A percentile compares a stretch with the other conserved stretches of the same genome.
Conservation (phyloP, 495 filamentous ascomycete genomes). For the Lineolata rhizophorae region DNA sequence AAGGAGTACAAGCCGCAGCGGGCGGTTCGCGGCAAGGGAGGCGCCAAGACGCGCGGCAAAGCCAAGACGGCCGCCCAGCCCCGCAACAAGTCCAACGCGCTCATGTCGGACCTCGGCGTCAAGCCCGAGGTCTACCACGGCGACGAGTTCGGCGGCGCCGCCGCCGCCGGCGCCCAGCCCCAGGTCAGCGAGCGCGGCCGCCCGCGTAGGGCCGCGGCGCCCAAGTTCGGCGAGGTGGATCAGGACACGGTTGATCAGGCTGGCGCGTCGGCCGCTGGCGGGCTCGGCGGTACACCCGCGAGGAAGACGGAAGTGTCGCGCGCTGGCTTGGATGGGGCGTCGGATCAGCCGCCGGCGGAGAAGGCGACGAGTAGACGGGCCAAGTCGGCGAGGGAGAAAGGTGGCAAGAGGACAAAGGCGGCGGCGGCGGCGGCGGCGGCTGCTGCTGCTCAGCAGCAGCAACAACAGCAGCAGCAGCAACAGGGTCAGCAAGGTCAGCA, state of each 20-base stretch:
- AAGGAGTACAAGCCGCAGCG: slow-evolving; percentile 51
- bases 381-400: slow-evolving; percentile 11
- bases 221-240: slow-evolving; percentile 39
- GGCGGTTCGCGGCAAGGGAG: slow-evolving; percentile 27
- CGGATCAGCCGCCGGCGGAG: too few relatives aligned
- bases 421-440: background rate
- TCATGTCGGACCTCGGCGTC: slow-evolving; percentile 48
- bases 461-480: background rate
- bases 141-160: slow-evolving; percentile 27
- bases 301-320: slow-evolving; percentile 3
- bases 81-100: slow-evolving; percentile 50
- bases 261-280: slow-evolving; percentile 21
- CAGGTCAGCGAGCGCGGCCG: slow-evolving; percentile 46
- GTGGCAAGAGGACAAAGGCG: slow-evolving; percentile 12
- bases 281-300: slow-evolving; percentile 5
- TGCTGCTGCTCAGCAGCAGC: background rate
- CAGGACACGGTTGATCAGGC: slow-evolving; percentile 11
- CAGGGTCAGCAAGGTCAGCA: too few relatives aligned
- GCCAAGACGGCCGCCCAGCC: slow-evolving; percentile 22
- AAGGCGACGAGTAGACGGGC: too few relatives aligned
- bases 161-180: slow-evolving; percentile 19
- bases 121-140: slow-evolving; percentile 24
- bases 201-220: slow-evolving; percentile 46
- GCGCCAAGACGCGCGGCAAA: slow-evolving; percentile 40
- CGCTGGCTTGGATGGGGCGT: too few relatives aligned